Base-by-base conservation (phyloP, 2,329 filamentous ascomycete genomes). In the Beauveria australis region DNA sequence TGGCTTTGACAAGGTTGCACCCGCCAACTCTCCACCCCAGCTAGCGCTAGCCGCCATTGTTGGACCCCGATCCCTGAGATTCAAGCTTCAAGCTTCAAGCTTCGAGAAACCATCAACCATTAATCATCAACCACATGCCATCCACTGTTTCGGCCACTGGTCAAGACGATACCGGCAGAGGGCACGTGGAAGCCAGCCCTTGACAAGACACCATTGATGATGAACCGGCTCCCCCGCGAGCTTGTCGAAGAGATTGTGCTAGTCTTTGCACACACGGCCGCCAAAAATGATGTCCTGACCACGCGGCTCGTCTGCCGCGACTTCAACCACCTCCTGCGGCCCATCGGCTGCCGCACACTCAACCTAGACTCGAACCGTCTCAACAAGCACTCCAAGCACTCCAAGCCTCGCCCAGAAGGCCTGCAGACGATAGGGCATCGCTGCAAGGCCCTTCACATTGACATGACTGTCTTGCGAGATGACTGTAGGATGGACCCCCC, bases 391-490 rank as follows among this genome's bases (percentile, higher is more conserved):
- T 74, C 68, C 64, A 69, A 64, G 37, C 64, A 67, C 18, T 64
- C 63, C 19, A 74, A 68, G 5, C 75, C 73, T 1, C 69, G 73
- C 55, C 62, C 73, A n/a, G 71, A 74, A 65, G 75, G 74, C 7
- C 67, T 82, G n/a, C 72, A 75, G 63, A 76, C 74, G 2, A 73
- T 80, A 54, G 79, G 77, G 2, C 72, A 74, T 33, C 70, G 78
- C n/a, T 80, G 78, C 72, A 76, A 76, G 64, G 76, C 78, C 33
- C 65, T 83, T 5, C 80, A 78, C 61, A 72, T 82, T 53, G 80
- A 83, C 65, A 69, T 82, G 67, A 81, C 80, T 77, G 74, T 81
- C 18, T 68, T 82, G 43, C 75, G 80, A 64, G 80, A 82, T 65
- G 78, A 81, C 58, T 67, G 80, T 81, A 70, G 64, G 75, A 43